These are phyloP conservation scores for Globisporangium takayamanum DNA, from an alignment of 352 stramenopile species.

Conservation along the genomic window DNA sequence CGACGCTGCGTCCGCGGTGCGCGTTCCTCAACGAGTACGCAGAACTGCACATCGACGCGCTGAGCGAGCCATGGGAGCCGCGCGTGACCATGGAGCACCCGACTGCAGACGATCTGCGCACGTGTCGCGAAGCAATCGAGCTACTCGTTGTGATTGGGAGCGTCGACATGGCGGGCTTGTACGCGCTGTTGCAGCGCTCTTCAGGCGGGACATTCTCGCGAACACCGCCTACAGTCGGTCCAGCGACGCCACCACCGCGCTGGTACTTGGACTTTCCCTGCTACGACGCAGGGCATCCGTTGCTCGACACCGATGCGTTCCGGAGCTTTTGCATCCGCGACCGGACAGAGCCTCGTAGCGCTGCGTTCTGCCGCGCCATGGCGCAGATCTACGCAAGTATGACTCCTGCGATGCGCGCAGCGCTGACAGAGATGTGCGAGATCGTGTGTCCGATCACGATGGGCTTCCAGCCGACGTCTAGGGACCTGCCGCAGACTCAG, in stretches of 20 bases:
- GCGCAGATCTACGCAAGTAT: too few species aligned
- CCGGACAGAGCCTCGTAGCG: too few species aligned
- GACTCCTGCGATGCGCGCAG: too few species aligned
- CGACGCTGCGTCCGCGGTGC: background rate
- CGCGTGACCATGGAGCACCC: background rate
- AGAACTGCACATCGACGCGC: background rate
- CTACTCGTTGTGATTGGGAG: background rate
- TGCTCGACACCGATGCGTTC: too few species aligned
- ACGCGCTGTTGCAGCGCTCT: background rate
- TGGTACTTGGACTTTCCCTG: background rate
- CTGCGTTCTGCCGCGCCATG: too few species aligned
- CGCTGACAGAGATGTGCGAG: too few species aligned
- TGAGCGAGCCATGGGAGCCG: background rate
- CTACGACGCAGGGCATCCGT: too few species aligned
- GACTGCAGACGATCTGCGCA: background rate
- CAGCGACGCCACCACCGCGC: background rate
- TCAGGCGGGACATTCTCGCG: too few species aligned
- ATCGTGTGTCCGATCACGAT: too few species aligned
- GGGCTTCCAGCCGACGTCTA: too few species aligned
- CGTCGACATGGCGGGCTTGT: background rate
- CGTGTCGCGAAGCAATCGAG: conserved; percentile 1
- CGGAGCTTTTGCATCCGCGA: too few species aligned
- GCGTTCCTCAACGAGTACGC: background rate
- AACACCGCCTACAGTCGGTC: too few species aligned
- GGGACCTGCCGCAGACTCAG: background rate